Evolutionary conservation across 164 flowering plant species (phyloP), one percentile per base, ranked within the genome.

Genomic region (Brasenia schreberi): DNA sequence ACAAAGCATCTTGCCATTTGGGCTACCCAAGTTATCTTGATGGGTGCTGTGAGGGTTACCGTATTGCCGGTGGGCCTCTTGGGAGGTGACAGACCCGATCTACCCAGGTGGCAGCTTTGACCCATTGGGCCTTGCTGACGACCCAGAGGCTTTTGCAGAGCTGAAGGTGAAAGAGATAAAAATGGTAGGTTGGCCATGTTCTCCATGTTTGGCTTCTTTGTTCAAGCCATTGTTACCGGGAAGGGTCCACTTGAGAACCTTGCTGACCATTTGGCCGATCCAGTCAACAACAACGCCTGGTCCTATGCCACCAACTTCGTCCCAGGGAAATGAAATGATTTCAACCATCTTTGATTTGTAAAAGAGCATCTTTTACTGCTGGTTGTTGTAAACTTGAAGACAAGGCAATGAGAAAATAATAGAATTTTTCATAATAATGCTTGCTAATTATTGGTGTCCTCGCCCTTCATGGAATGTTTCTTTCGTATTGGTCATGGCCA

Each of bases 201-300:
- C 39, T 33, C 39, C 39, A 68, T 68, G 70, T 68, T 68, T 10
- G 71, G 71, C 4, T 69, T 69, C 71, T 69, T 64, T 23, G 71
- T 69, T 19, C 71, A 69, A 67, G 71, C 71, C 71, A 69, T 69
- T 44, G 67, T 69, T 14, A 69, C 71, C 27, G 67, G 71, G n/a
- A 69, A 69, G 67, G 71, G 71, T 4, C 71, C 71, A 0, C 0
- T 69, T 1, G 39, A 33, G 39, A 33, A 33, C 39, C 39, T 33
- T 33, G 39, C 39, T 33, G n/a, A n/a, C 66, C 71, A 69, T 66
- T 66, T 69, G 16, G 71, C 71, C 4, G 71, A 69, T 17, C 71
- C 71, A 4, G 67, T 69, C 42, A 64, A 69, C 66, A 69, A 64
- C 67, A 69, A 69, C 18, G 71, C 71, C 18, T 69, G 71, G 71